These are phyloP conservation scores for Paecilomyces sp. DNA, from an alignment of 2,329 filamentous ascomycete species.

Conservation along the genomic window DNA sequence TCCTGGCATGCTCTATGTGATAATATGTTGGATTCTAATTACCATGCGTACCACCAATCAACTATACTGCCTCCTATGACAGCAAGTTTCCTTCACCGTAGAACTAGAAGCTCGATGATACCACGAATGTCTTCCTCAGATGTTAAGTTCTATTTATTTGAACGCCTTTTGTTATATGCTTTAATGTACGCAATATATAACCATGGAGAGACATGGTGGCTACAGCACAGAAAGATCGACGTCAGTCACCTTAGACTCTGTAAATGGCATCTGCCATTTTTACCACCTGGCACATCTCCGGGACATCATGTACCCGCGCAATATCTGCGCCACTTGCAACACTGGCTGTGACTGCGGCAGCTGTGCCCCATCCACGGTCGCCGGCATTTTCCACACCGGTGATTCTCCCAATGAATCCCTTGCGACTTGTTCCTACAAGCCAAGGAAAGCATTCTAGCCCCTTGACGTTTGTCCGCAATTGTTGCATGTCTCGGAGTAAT, in stretches of 20 bases:
- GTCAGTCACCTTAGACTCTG: slow-evolving; percentile 34
- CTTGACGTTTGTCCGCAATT: slow-evolving; percentile 43
- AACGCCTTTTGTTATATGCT: no score
- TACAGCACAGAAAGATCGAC: no score
- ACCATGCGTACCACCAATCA: no score
- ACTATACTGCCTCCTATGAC: no score
- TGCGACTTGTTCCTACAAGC: slow-evolving; percentile 83
- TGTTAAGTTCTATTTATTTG: not conserved
- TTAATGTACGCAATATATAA: no score
- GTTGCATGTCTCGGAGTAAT: slow-evolving; percentile 60
- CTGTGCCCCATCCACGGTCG: slow-evolving; percentile 76
- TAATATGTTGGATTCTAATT: no score
- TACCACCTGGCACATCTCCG: slow-evolving; percentile 76
- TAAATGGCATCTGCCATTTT: slow-evolving; percentile 93
- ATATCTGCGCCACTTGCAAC: slow-evolving; percentile 85
- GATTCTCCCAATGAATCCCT: slow-evolving; percentile 77
- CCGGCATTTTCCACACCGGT: slow-evolving; percentile 66
- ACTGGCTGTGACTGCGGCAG: slow-evolving; percentile 77
- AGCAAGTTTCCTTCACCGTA: no score
- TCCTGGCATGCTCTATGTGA: no score
- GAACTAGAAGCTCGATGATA: no score
- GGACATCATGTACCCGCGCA: slow-evolving; percentile 83
- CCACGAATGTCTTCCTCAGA: no score
- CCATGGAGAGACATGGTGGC: no score
- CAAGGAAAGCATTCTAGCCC: slow-evolving; percentile 63